These are phyloP conservation scores for Scheffersomyces cryptocercus DNA, from an alignment of 1,139 yeast species.

Conservation along the genomic window DNA sequence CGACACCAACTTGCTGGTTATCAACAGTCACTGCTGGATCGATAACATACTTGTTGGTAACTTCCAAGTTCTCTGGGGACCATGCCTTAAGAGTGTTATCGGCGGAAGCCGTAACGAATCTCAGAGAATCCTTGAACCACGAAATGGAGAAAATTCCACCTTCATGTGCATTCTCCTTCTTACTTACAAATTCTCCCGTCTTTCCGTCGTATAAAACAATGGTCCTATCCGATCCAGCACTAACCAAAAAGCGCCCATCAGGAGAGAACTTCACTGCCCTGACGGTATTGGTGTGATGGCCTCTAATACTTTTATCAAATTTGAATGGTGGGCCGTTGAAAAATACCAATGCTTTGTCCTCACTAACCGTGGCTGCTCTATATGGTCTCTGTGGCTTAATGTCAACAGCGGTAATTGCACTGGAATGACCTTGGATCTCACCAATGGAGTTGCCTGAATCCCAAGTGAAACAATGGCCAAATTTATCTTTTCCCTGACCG, in stretches of 20 bases:
- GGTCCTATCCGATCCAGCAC: slow-evolving; percentile 84
- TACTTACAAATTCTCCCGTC: slow-evolving; percentile 70
- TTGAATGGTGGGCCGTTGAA: slow-evolving; percentile 93
- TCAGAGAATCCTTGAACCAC: slow-evolving; percentile 58
- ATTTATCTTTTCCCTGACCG: slow-evolving; percentile 90
- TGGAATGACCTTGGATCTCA: slow-evolving; percentile 93
- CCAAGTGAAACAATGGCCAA: slow-evolving; percentile 90
- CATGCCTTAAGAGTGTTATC: slow-evolving; percentile 75
- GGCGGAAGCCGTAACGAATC: slow-evolving; percentile 80
- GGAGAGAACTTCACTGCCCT: slow-evolving; percentile 85
- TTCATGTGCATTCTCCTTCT: slow-evolving; percentile 58
- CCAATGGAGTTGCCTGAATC: slow-evolving; percentile 96
- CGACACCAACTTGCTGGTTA: slow-evolving; percentile 81
- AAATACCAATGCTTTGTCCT: slow-evolving; percentile 83
- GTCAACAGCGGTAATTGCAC: slow-evolving; percentile 78
- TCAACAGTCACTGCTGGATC: slow-evolving; percentile 37
- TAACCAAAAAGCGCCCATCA: slow-evolving; percentile 67
- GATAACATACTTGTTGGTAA: slow-evolving; percentile 44
- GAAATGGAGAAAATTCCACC: slow-evolving; percentile 81
- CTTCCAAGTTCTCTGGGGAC: slow-evolving; percentile 35
- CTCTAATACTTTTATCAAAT: slow-evolving; percentile 71
- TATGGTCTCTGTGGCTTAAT: slow-evolving; percentile 90
- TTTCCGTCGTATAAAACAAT: slow-evolving; percentile 84
- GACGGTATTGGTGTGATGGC: slow-evolving; percentile 74
- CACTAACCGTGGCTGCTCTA: slow-evolving; percentile 91